Evolutionary conservation across 345 rosid species (phyloP).

Genomic region (Linum usitatissimum): DNA sequence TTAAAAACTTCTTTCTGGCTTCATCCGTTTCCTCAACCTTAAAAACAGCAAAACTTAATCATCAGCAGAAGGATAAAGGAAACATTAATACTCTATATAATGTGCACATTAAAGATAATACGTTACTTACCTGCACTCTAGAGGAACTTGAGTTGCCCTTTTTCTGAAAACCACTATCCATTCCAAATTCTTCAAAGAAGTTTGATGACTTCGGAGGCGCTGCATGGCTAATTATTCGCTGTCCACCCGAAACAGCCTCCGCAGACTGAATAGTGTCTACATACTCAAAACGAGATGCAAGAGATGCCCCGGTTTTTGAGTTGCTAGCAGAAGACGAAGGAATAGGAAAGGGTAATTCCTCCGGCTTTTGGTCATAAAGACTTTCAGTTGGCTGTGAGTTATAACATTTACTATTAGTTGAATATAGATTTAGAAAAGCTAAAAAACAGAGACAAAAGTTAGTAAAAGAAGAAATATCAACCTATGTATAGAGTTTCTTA

Average conservation of each 20-base stretch:
- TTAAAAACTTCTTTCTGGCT: slow-evolving; percentile 90
- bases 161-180: slow-evolving; percentile 64
- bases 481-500: slow-evolving; percentile 71
- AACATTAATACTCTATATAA: neutral
- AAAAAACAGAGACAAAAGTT: neutral
- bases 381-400: slow-evolving; percentile 59
- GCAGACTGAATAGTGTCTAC: slow-evolving; percentile 52
- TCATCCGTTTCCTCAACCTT: slow-evolving; percentile 88
- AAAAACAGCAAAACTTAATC: slow-evolving; percentile 13
- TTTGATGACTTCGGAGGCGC: slow-evolving; percentile 86
- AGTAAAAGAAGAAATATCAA: neutral
- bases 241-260: slow-evolving; percentile 40
- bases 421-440: neutral
- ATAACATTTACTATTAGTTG: neutral
- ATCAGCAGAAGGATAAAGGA: neutral
- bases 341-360: slow-evolving; percentile 55
- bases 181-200: slow-evolving; percentile 82
- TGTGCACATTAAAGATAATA: neutral
- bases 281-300: slow-evolving; percentile 86
- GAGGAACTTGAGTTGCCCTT: slow-evolving; percentile 52
- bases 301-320: slow-evolving; percentile 41
- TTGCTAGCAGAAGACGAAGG: slow-evolving; percentile 39
- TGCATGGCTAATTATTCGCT: slow-evolving; percentile 73
- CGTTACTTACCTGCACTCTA: slow-evolving; percentile 48
- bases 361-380: slow-evolving; percentile 96